Conservation (phyloP, 2,329 filamentous ascomycete genomes). For the Xylaria sp. region DNA sequence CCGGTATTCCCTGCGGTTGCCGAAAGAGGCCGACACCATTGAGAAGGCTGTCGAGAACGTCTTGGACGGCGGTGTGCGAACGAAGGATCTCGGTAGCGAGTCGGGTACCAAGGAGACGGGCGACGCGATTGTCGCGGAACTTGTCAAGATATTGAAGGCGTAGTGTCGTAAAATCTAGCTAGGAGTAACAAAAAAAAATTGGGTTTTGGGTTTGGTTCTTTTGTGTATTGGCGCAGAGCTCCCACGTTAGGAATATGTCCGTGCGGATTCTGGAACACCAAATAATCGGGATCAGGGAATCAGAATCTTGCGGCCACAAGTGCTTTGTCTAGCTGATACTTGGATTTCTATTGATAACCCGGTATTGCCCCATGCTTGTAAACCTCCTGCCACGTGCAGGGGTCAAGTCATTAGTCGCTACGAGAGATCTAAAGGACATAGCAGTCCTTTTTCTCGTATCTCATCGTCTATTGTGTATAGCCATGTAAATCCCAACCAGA, state of each 20-base stretch:
- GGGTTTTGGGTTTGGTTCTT: neutral
- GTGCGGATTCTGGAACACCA: neutral
- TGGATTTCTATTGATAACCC: neutral
- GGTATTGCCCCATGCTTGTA: too few relatives aligned
- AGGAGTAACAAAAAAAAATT: neutral
- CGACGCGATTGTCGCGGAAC: conserved; percentile 77
- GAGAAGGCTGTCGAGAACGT: conserved; percentile 81
- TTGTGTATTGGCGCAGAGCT: neutral
- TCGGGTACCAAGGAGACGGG: conserved; percentile 76
- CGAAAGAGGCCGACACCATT: conserved; percentile 76
- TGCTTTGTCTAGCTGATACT: neutral
- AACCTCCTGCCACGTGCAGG: neutral
- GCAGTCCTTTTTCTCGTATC: neutral
- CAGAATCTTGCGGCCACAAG: neutral
- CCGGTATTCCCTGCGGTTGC: conserved; percentile 84
- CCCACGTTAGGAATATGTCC: neutral
- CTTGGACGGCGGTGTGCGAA: conserved; percentile 79
- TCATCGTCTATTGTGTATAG: neutral
- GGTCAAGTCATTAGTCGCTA: neutral
- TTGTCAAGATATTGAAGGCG: conserved; percentile 69
- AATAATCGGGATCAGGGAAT: neutral
- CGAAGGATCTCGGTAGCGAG: conserved; percentile 83
- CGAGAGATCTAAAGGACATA: neutral
- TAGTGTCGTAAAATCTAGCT: conserved; percentile 9
- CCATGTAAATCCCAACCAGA: conserved; percentile 4